These are phyloP conservation scores for Hygrophorus pudorinus DNA, from an alignment of 768 basidiomycete species.

Conservation along the genomic window DNA sequence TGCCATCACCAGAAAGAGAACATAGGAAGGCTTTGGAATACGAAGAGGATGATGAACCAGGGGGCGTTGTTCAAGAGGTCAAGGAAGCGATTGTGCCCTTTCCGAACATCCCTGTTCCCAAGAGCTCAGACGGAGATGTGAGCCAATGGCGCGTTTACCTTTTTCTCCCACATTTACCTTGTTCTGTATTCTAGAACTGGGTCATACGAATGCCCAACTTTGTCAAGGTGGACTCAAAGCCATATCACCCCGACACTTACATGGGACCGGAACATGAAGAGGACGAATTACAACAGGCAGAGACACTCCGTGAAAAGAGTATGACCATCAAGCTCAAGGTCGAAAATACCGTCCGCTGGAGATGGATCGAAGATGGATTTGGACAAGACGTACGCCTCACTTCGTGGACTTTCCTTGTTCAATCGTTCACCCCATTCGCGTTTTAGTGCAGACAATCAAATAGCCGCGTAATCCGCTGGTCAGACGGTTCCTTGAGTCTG, in stretches of 20 bases:
- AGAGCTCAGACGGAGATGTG: conserved; percentile 75
- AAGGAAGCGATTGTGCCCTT: conserved; percentile 67
- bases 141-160: conserved; percentile 16
- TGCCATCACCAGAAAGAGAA: conserved; percentile 53
- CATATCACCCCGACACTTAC: conserved; percentile 84
- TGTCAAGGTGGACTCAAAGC: conserved; percentile 79
- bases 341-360: conserved; percentile 93
- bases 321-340: conserved; percentile 83
- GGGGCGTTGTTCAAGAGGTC: conserved; percentile 42
- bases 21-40: conserved; percentile 70
- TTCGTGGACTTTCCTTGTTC: not conserved
- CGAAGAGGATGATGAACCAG: conserved; percentile 64
- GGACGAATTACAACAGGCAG: conserved; percentile 45
- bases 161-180: not conserved
- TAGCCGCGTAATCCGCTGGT: conserved; percentile 88
- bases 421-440: conserved; percentile 3
- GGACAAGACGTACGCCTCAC: conserved; percentile 61
- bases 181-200: conserved; percentile 56
- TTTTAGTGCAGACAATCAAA: conserved; percentile 78
- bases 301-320: conserved; percentile 63
- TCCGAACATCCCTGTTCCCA: conserved; percentile 80
- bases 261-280: conserved; percentile 75
- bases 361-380: conserved; percentile 73
- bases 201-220: conserved; percentile 91
- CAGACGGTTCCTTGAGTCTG: conserved; percentile 85